Evolutionary conservation across 1,284 basidiomycete species (phyloP).

Genomic region (Pulchroboletus neoregius): DNA sequence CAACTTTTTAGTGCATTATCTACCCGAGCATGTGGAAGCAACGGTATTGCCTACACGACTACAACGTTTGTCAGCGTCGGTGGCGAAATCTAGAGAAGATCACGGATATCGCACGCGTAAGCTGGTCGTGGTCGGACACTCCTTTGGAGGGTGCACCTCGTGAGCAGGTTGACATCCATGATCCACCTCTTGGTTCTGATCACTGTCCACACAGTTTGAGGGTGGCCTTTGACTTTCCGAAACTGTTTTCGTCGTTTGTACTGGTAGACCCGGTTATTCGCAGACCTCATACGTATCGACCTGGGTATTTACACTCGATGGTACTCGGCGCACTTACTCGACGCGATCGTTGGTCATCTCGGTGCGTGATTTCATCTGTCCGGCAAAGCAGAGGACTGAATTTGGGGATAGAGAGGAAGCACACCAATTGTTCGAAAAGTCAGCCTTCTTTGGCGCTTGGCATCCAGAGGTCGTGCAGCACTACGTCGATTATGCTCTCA

Average conservation of each 20-base stretch:
- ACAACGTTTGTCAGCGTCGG: constrained; percentile 40
- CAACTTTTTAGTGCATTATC: constrained; percentile 61
- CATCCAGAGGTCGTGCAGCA: constrained; percentile 60
- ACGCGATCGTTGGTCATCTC: constrained; percentile 60
- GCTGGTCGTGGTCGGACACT: constrained; percentile 75
- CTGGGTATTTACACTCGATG: constrained; percentile 18
- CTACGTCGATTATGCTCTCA: constrained; percentile 67
- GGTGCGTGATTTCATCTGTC: constrained; percentile 36
- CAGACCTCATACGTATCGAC: constrained; percentile 22
- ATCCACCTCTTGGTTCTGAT: not conserved
- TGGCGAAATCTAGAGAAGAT: constrained; percentile 39
- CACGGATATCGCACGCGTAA: constrained; percentile 46
- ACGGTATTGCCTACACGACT: constrained; percentile 48
- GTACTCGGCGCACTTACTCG: constrained; percentile 58
- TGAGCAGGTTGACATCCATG: constrained; percentile 36
- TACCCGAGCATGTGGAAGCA: constrained; percentile 42
- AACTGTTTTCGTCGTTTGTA: constrained; percentile 68
- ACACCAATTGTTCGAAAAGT: constrained; percentile 44
- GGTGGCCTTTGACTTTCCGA: constrained; percentile 59
- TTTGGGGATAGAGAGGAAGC: constrained; percentile 62
- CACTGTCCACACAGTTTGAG: constrained; percentile 40
- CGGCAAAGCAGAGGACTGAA: not conserved
- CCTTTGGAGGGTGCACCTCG: constrained; percentile 73
- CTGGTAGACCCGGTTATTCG: constrained; percentile 79
- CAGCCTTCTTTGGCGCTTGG: constrained; percentile 75